Conservation (phyloP, 1,284 basidiomycete species). For the Microbotryomycetes sp. region DNA sequence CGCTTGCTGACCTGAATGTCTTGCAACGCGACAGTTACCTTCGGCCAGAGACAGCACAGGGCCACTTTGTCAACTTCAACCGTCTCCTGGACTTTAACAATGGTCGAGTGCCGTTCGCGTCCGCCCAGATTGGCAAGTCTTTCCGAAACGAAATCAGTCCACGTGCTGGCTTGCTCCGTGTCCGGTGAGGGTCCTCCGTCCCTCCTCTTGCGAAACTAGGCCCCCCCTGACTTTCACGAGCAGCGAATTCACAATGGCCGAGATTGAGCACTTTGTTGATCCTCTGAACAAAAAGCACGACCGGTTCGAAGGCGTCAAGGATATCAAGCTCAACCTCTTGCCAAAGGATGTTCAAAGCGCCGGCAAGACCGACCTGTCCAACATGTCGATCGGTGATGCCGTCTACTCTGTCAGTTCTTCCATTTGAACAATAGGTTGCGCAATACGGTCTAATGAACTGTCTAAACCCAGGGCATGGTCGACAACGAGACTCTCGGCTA, state of each 20-base stretch:
- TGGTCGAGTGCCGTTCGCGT: constrained; percentile 89
- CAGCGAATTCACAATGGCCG: constrained; percentile 97
- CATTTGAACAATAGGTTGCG: not conserved
- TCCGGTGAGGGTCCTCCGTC: constrained; percentile 55
- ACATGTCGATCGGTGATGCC: constrained; percentile 79
- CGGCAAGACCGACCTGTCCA: constrained; percentile 60
- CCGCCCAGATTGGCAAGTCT: constrained; percentile 89
- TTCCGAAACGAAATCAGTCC: constrained; percentile 99
- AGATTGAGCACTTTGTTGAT: constrained; percentile 99
- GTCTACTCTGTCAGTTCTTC: constrained; percentile 51
- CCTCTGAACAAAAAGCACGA: constrained; percentile 84
- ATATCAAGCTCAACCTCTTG: constrained; percentile 68
- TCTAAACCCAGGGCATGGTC: constrained; percentile 57
- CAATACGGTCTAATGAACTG: not conserved
- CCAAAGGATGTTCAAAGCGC: constrained; percentile 73
- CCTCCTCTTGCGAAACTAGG: no score
- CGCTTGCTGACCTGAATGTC: not conserved
- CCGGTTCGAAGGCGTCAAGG: constrained; percentile 72
- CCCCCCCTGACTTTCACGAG: no score
- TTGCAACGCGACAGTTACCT: constrained; percentile 62
- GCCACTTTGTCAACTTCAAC: constrained; percentile 98
- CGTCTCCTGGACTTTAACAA: constrained; percentile 98
- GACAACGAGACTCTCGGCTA: constrained; percentile 98
- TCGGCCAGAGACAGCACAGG: constrained; percentile 96
- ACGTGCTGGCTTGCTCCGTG: constrained; percentile 87